Evolutionary conservation across 2,329 filamentous ascomycete species (phyloP).

Genomic region (Pleurostoma richardsiae): DNA sequence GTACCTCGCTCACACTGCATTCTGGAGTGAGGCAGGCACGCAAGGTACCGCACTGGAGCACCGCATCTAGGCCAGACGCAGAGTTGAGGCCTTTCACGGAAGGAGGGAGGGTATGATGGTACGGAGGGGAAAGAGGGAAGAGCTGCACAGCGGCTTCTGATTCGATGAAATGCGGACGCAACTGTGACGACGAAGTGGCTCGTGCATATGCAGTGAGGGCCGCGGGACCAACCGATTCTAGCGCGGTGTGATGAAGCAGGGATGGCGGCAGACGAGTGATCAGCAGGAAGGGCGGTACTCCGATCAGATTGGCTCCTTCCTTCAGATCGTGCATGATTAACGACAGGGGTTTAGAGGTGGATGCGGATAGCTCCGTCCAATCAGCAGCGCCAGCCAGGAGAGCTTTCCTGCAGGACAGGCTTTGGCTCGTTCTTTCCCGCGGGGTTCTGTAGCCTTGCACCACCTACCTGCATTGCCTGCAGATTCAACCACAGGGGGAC

Average conservation of each 20-base stretch:
- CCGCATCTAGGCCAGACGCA: no score
- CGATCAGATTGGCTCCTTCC: constrained; percentile 2
- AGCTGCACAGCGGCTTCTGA: constrained; percentile 13
- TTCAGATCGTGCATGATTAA: neutral
- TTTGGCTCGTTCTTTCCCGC: no score
- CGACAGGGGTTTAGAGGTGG: neutral
- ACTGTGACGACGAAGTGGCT: constrained; percentile 38
- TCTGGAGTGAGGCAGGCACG: no score
- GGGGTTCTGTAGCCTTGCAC: no score
- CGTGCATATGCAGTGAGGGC: constrained; percentile 39
- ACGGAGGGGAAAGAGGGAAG: constrained; percentile 5
- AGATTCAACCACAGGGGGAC: no score
- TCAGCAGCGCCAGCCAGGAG: constrained; percentile 1
- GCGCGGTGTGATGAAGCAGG: constrained; percentile 13
- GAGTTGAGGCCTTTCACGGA: no score
- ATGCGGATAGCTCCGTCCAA: constrained; percentile 16
- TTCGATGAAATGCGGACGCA: constrained; percentile 24
- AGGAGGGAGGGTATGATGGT: neutral
- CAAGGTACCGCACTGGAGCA: no score
- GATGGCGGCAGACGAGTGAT: constrained; percentile 6
- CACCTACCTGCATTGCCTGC: no score
- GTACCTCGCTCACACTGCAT: neutral
- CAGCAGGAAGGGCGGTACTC: constrained; percentile 2
- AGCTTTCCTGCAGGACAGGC: no score
- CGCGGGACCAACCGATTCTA: constrained; percentile 27